Base-by-base conservation (phyloP, 495 filamentous ascomycete genomes). In the Hypoxylon fragiforme region DNA sequence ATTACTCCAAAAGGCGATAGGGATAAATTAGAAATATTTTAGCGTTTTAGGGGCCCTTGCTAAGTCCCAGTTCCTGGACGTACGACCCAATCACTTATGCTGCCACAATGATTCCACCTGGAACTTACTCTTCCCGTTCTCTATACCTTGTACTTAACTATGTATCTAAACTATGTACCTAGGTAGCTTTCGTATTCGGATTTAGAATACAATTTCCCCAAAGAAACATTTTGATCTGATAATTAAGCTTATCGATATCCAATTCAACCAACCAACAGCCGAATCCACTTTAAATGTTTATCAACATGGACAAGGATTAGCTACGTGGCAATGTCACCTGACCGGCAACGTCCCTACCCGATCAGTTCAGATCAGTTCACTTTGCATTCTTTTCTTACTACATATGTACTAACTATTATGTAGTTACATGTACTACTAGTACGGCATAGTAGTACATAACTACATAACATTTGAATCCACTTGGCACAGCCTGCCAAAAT, bases 81-180 rank as follows among this genome's bases (percentile, higher is more conserved):
- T 45, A 58, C 49, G 51, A 59, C 65, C 34, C 62, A 65, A 68
- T 68, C 65, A 68, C 45, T 41, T 43, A 49, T 68, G 62, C 62
- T 60, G 62, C 56, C 59, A 67, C 53, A 45, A 69, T 69, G 62
- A 69, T 48, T 40, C 64, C 64, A 69, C 64, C 44, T 58, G 58
- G 64, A 54, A 62, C 48, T 63, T 32, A 55, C 53, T 45, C 22
- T 69, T 58, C 60, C 66, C 58, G 58, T 56, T 30, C 57, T n/a
- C n/a, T n/a, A n/a, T n/a, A n/a, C n/a, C n/a, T n/a, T n/a, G n/a
- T n/a, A n/a, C n/a, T n/a, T n/a, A n/a, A n/a, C n/a, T n/a, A n/a
- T n/a, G n/a, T n/a, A n/a, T n/a, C n/a, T 28, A 9, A 4, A 28
- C 24, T 28, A 28, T 28, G 24, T 9, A 38, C 28, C 6, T 26